phyloP scores from a whole-genome alignment of 495 filamentous ascomycete genomes.

The Hypoxylon lienhwacheense region DNA sequence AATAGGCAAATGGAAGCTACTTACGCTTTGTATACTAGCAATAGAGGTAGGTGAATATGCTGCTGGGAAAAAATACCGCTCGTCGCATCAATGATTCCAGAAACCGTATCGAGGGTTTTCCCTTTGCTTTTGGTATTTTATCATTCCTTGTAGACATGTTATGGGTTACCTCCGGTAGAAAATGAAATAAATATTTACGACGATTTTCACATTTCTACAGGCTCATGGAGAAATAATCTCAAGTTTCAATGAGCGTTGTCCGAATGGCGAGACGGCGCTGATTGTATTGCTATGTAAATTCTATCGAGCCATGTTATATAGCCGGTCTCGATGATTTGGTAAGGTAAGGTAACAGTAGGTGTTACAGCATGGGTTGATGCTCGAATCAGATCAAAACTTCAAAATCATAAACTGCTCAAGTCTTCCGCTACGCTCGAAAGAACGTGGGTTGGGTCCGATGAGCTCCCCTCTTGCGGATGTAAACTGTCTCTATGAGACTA shows the following conservation, averaged over 20 bases:
- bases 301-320: constrained; percentile 18
- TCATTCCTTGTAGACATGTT: no score
- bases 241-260: constrained; percentile 36
- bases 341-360: constrained; percentile 9
- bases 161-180: no score
- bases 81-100: no score
- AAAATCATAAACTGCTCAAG: constrained; percentile 16
- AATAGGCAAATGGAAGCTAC: no score
- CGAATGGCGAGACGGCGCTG: constrained; percentile 36
- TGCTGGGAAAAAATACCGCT: no score
- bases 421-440: constrained; percentile 38
- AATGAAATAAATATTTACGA: no score
- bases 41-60: no score
- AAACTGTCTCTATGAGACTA: constrained; percentile 10
- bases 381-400: constrained; percentile 26
- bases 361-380: constrained; percentile 7
- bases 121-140: no score
- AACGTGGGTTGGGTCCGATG: constrained; percentile 40
- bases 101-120: no score
- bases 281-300: constrained; percentile 32
- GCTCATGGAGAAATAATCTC: not conserved
- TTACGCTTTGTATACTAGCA: no score
- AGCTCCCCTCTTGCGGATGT: constrained; percentile 34
- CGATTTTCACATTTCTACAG: constrained; percentile 3
- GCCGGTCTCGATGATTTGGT: constrained; percentile 9